Evolutionary conservation across 495 filamentous ascomycete genomes (phyloP), one percentile per base, ranked within the genome.

Genomic region (Trichoderma asperelloides): DNA sequence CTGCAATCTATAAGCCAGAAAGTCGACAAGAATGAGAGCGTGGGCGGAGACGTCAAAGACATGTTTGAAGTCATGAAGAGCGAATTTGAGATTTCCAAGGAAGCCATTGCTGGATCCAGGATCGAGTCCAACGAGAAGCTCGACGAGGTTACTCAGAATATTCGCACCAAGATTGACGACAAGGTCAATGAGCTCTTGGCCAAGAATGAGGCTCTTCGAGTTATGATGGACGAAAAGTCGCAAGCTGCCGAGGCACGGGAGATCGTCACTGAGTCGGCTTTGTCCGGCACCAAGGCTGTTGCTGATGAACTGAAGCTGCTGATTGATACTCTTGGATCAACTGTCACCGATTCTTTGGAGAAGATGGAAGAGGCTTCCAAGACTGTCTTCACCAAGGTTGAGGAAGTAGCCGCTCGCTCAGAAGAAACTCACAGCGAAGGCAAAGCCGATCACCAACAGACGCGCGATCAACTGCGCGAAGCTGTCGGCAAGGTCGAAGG

Each of bases 221-320:
- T 83, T 16, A 80, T 84, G 6, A 82, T 88, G 33, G 88, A 93
- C 45, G 86, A 88, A 49, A 90, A 89, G 67, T 84, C 87, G 16
- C 86, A 84, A 27, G 84, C 87, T 66, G 82, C 85, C 51, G 90
- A 89, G 65, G 85, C 85, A 62, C 86, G 87, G 64, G 85, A 90
- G 64, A 71, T 80, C 21, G 82, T 88, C 63, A 84, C 91, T 71
- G 85, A 91, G 62, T 87, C 89, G 66, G 83, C 90, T 12, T 74
- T 94, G 28, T 81, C 87, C 5, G 84, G 82, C 65, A 92, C 89
- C 47, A 96, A 89, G 75, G 81, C 85, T 2, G 85, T 94, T 41
- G 87, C 91, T 0, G 93, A 97, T 69, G 93, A 96, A 67, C 87
- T 97, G 55, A 91, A 87, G 71, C 76, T 89, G 2, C 85, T 93